phyloP scores from a whole-genome alignment of 192 early-diverging fungal genomes.

The Pilobolus umbonatus region DNA sequence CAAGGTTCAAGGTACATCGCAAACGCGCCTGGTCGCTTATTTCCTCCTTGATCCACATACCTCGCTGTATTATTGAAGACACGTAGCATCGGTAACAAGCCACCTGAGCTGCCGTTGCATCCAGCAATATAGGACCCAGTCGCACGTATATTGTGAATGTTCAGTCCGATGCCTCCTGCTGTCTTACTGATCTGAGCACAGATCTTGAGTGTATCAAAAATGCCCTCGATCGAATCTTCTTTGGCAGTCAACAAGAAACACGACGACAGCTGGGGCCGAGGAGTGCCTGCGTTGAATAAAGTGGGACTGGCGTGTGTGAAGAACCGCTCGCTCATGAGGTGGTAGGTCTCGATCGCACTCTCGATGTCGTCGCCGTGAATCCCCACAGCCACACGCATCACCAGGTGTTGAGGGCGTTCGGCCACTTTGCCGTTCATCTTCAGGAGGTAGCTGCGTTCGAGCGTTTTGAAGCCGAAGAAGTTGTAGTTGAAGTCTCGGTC shows the following conservation, averaged over 20 bases:
- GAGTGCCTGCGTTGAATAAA: slow-evolving; percentile 97
- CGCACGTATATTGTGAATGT: slow-evolving; percentile 95
- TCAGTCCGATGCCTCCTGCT: slow-evolving; percentile 95
- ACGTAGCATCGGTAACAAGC: slow-evolving; percentile 94
- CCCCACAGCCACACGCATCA: slow-evolving; percentile 97
- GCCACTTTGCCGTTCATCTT: slow-evolving; percentile 82
- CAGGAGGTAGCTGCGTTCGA: slow-evolving; percentile 94
- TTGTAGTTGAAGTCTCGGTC: slow-evolving; percentile 97
- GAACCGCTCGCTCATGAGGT: slow-evolving; percentile 86
- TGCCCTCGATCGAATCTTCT: slow-evolving; percentile 97
- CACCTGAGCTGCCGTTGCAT: slow-evolving; percentile 96
- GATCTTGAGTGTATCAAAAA: slow-evolving; percentile 95
- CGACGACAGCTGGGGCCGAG: slow-evolving; percentile 88
- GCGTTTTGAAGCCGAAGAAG: slow-evolving; percentile 99
- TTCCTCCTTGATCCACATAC: slow-evolving; percentile 99
- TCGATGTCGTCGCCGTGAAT: slow-evolving; percentile 93
- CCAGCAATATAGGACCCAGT: slow-evolving; percentile 96
- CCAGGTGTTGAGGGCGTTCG: slow-evolving; percentile 95
- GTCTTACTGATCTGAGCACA: slow-evolving; percentile 98
- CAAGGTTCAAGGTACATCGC: slow-evolving; percentile 98
- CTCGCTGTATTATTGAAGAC: slow-evolving; percentile 98
- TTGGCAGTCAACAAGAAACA: slow-evolving; percentile 96
- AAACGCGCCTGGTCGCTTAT: slow-evolving; percentile 97
- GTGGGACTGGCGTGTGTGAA: slow-evolving; percentile 98
- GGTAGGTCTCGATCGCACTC: slow-evolving; percentile 90